phyloP scores from a whole-genome alignment of 805 yeast species.

The Candida insectalens region DNA sequence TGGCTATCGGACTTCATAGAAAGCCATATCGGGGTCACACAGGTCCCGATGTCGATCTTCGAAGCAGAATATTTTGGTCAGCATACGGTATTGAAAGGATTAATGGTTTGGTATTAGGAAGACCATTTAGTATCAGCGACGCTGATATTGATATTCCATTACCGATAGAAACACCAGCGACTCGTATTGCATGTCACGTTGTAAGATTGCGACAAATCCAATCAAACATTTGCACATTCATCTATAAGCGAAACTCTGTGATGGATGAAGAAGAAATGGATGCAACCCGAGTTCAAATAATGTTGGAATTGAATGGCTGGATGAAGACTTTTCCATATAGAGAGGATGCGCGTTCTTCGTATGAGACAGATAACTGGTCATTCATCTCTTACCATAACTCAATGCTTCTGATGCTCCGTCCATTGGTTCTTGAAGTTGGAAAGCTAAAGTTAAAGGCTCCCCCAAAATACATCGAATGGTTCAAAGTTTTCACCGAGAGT shows the following conservation, averaged over 20 bases:
- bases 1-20: constrained; percentile 24
- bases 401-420: constrained; percentile 21
- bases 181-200: constrained; percentile 21
- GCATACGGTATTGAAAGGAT: constrained; percentile 27
- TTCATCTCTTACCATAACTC: constrained; percentile 26
- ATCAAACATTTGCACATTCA: constrained; percentile 24
- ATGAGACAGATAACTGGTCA: constrained; percentile 25
- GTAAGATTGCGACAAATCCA: constrained; percentile 24
- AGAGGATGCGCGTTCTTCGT: constrained; percentile 16
- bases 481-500: constrained; percentile 23
- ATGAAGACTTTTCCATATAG: constrained; percentile 21
- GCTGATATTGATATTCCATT: constrained; percentile 24
- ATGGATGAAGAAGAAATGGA: constrained; percentile 15
- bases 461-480: constrained; percentile 21
- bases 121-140: constrained; percentile 28
- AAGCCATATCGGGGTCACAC: constrained; percentile 12
- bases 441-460: constrained; percentile 9
- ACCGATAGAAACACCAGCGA: constrained; percentile 14
- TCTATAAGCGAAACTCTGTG: constrained; percentile 20
- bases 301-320: constrained; percentile 25
- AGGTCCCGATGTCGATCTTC: no score
- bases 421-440: constrained; percentile 18
- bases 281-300: constrained; percentile 20
- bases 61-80: constrained; percentile 25
- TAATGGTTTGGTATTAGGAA: constrained; percentile 24